These are phyloP conservation scores for Epichloe bromicola DNA, from an alignment of 2,329 filamentous ascomycete genomes.

Conservation along the genomic window DNA sequence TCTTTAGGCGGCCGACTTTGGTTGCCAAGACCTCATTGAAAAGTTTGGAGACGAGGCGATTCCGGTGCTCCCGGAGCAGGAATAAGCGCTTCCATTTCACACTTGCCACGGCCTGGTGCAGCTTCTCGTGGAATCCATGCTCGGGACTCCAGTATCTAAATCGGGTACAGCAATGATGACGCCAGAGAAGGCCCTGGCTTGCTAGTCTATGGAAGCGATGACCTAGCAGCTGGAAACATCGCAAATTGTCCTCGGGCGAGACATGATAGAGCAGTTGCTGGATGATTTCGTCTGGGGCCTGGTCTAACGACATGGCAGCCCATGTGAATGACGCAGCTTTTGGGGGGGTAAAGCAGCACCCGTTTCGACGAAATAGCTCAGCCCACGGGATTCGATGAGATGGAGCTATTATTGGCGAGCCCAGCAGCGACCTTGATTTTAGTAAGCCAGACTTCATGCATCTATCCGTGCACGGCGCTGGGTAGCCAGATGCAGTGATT, in stretches of 20 bases:
- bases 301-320: conserved; percentile 24
- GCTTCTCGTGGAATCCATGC: conserved; percentile 46
- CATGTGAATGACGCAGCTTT: conserved; percentile 7
- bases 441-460: conserved; percentile 1
- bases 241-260: conserved; percentile 41
- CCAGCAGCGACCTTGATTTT: neutral
- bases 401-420: conserved; percentile 2
- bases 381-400: neutral
- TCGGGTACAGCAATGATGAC: conserved; percentile 51
- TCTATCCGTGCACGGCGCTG: conserved; percentile 3
- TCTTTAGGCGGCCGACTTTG: conserved; percentile 55
- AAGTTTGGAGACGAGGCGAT: conserved; percentile 36
- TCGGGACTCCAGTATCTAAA: conserved; percentile 65
- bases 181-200: conserved; percentile 69
- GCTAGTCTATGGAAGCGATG: conserved; percentile 51
- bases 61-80: conserved; percentile 38
- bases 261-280: conserved; percentile 58
- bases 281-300: conserved; percentile 73
- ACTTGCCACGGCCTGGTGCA: conserved; percentile 36
- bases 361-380: neutral
- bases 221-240: conserved; percentile 39
- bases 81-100: conserved; percentile 68
- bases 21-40: conserved; percentile 59
- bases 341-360: neutral
- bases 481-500: neutral